phyloP scores from a whole-genome alignment of 139 green algal species.

The Cymbomonas tetramitiformis region DNA sequence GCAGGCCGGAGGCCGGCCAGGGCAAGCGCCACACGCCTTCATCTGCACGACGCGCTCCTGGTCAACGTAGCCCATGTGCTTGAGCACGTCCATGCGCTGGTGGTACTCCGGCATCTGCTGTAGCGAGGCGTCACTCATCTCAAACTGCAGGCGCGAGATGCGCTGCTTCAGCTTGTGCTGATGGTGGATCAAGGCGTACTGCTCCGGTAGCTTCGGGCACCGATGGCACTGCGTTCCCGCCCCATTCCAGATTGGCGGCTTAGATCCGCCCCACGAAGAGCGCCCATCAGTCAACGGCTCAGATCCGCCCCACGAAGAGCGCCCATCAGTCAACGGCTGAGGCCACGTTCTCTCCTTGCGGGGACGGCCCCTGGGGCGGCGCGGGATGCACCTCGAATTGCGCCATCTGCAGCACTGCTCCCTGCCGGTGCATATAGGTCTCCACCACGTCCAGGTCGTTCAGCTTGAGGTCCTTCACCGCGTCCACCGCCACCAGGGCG shows the following conservation, averaged over 20 bases:
- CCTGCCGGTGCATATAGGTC: constrained; percentile 11
- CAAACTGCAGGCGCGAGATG: constrained; percentile 29
- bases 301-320: no score
- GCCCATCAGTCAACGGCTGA: no score
- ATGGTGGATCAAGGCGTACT: constrained; percentile 15
- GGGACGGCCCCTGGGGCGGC: no score
- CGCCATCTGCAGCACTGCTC: constrained; percentile 6
- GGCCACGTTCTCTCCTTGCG: no score
- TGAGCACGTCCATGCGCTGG: constrained; percentile 52
- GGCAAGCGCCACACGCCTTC: background rate
- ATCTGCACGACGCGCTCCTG: constrained; percentile 5
- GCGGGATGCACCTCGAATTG: background rate
- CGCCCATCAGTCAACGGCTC: no score
- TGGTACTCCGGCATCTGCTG: constrained; percentile 77
- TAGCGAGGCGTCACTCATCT: constrained; percentile 58
- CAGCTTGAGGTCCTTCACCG: constrained; percentile 35
- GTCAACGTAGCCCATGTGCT: constrained; percentile 60
- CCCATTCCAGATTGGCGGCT: no score
- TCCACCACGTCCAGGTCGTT: constrained; percentile 21
- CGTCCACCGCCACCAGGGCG: constrained; percentile 15
- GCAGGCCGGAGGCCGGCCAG: background rate
- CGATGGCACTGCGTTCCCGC: constrained; percentile 12
- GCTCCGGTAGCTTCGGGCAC: constrained; percentile 21
- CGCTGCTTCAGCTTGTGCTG: background rate
- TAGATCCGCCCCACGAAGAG: no score